A percentile compares a stretch with the other conserved stretches of the same genome.
Conservation (phyloP, 129 eudicot genomes). For the Centella asiatica region DNA sequence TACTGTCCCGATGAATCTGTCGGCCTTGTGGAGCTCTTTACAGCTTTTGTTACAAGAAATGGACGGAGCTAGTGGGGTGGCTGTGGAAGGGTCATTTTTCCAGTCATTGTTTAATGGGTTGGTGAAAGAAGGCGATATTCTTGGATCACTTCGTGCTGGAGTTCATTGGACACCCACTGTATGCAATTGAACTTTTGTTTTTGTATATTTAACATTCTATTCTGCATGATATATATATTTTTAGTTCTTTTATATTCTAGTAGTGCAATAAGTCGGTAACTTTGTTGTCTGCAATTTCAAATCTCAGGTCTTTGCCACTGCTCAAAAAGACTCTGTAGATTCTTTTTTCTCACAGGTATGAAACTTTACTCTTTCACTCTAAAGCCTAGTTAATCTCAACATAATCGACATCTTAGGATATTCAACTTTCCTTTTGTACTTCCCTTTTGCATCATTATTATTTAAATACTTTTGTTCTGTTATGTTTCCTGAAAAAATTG, state of each 20-base stretch:
- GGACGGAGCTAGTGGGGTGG: conserved; percentile 89
- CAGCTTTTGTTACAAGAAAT: conserved; percentile 74
- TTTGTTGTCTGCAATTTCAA: conserved; percentile 17
- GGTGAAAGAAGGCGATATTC: conserved; percentile 82
- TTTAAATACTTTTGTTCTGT: too few species aligned
- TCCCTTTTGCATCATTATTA: too few species aligned
- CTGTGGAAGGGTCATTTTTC: conserved; percentile 82
- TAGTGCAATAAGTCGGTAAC: not conserved
- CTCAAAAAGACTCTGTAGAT: conserved; percentile 93
- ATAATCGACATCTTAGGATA: too few species aligned
- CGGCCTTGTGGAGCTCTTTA: conserved; percentile 82
- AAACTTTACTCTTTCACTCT: conserved; percentile 6
- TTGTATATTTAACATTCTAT: not conserved
- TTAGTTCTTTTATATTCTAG: not conserved
- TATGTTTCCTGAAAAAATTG: too few species aligned
- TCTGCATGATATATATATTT: not conserved
- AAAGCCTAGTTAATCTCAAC: too few species aligned
- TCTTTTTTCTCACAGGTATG: conserved; percentile 87
- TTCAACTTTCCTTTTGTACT: too few species aligned
- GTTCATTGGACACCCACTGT: conserved; percentile 98
- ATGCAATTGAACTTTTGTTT: conserved; percentile 19
- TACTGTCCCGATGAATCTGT: conserved; percentile 74
- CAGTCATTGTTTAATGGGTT: conserved; percentile 89
- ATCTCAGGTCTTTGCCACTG: conserved; percentile 80
- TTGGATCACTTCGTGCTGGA: conserved; percentile 98